These are phyloP conservation scores for Isatis lusitanica DNA, from an alignment of 441 rosid species.

Conservation along the genomic window DNA sequence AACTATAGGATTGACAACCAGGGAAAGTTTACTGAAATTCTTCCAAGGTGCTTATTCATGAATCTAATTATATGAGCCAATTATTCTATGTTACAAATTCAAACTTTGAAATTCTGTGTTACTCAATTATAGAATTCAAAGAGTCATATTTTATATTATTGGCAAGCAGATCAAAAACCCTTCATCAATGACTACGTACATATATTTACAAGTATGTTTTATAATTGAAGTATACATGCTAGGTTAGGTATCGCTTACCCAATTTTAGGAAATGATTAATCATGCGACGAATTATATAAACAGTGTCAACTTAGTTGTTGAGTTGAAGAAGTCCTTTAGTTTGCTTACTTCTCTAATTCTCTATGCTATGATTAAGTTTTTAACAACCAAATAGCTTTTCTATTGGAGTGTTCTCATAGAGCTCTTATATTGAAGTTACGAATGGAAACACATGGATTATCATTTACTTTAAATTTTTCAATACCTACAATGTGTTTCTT, in stretches of 20 bases:
- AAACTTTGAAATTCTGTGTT: background rate
- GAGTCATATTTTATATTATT: slow-evolving; percentile 3
- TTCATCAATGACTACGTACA: background rate
- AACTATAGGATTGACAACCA: background rate
- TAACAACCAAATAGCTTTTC: background rate
- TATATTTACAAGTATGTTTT: background rate
- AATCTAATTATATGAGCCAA: background rate
- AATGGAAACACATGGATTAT: background rate
- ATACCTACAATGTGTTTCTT: background rate
- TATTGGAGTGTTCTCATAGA: background rate
- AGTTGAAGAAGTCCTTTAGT: background rate
- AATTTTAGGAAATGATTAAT: background rate
- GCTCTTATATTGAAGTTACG: background rate
- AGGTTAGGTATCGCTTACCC: background rate
- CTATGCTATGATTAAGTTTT: background rate
- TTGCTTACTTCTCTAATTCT: background rate
- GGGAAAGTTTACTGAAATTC: background rate
- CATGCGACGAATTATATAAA: background rate
- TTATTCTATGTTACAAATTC: background rate
- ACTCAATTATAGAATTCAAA: background rate
- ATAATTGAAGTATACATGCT: background rate
- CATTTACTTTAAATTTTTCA: background rate
- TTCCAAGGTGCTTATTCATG: background rate
- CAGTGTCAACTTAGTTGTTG: background rate
- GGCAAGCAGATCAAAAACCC: background rate